Conservation (phyloP, 805 yeast genomes). For the Starmerella geochares region DNA sequence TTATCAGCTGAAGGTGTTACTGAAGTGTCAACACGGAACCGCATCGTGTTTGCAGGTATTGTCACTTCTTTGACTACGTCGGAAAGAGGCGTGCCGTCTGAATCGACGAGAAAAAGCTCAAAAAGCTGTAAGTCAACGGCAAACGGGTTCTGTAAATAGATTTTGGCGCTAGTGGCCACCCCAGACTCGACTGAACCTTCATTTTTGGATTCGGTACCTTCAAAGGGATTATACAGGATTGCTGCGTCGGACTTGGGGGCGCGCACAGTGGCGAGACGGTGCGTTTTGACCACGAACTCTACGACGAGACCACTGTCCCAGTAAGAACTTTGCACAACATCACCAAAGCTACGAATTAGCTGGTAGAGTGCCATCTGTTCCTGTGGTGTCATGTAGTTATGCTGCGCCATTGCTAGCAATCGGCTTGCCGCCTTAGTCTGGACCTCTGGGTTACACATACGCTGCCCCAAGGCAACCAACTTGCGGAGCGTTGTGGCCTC, state of each 20-base stretch:
- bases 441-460: constrained; percentile 15
- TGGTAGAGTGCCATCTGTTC: constrained; percentile 23
- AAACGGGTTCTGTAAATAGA: constrained; percentile 68
- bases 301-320: constrained; percentile 69
- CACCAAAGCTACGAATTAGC: constrained; percentile 18
- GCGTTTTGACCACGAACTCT: constrained; percentile 31
- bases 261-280: constrained; percentile 13
- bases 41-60: constrained; percentile 26
- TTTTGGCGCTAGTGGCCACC: constrained; percentile 49
- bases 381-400: constrained; percentile 8
- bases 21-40: constrained; percentile 22
- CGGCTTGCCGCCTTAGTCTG: constrained; percentile 21
- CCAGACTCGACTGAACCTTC: constrained; percentile 41
- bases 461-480: constrained; percentile 23
- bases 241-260: constrained; percentile 12
- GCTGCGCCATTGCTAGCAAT: constrained; percentile 16
- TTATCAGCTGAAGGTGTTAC: constrained; percentile 32
- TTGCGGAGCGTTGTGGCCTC: constrained; percentile 21
- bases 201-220: constrained; percentile 24
- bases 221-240: constrained; percentile 44
- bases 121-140: constrained; percentile 57
- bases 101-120: constrained; percentile 26
- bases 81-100: constrained; percentile 20
- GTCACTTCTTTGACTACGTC: constrained; percentile 24
- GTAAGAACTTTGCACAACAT: constrained; percentile 36